Evolutionary conservation across 2,329 filamentous ascomycete species (phyloP).

Genomic region (Arachnopeziza araneosa): DNA sequence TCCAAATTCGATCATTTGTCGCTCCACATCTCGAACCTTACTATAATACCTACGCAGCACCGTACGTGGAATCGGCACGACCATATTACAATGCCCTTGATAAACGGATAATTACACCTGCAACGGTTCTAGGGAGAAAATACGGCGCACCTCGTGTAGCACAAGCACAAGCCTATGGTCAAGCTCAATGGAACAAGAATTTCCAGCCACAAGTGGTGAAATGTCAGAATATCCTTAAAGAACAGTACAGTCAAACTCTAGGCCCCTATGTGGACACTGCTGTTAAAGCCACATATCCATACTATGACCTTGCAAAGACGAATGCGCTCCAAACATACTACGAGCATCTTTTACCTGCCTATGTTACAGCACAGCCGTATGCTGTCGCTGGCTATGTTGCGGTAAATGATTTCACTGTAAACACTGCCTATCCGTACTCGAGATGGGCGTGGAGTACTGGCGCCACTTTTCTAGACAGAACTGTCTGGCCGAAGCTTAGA

Average conservation of each 20-base stretch:
- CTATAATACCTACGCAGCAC: conserved; percentile 77
- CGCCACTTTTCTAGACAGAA: conserved; percentile 65
- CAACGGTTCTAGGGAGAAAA: conserved; percentile 58
- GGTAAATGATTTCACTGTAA: conserved; percentile 60
- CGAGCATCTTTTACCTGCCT: conserved; percentile 68
- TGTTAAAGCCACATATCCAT: conserved; percentile 56
- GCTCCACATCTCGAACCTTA: conserved; percentile 77
- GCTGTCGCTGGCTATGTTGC: conserved; percentile 61
- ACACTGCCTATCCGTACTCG: conserved; percentile 67
- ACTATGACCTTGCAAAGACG: conserved; percentile 61
- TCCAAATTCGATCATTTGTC: conserved; percentile 56
- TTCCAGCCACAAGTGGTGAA: conserved; percentile 69
- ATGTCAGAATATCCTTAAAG: conserved; percentile 54
- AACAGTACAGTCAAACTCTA: conserved; percentile 64
- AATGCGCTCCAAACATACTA: conserved; percentile 65
- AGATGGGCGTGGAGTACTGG: conserved; percentile 65
- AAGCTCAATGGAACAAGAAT: conserved; percentile 71
- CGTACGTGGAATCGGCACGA: conserved; percentile 69
- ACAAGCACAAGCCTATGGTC: conserved; percentile 59
- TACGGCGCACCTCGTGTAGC: conserved; percentile 71
- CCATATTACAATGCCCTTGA: conserved; percentile 67
- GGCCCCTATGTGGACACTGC: conserved; percentile 68
- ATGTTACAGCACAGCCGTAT: conserved; percentile 69
- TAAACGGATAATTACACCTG: conserved; percentile 63
- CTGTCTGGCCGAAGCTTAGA: conserved; percentile 75